Evolutionary conservation across 495 filamentous ascomycete genomes (phyloP), one percentile per base, ranked within the genome.

Genomic region (Hypoxylon fuscum): DNA sequence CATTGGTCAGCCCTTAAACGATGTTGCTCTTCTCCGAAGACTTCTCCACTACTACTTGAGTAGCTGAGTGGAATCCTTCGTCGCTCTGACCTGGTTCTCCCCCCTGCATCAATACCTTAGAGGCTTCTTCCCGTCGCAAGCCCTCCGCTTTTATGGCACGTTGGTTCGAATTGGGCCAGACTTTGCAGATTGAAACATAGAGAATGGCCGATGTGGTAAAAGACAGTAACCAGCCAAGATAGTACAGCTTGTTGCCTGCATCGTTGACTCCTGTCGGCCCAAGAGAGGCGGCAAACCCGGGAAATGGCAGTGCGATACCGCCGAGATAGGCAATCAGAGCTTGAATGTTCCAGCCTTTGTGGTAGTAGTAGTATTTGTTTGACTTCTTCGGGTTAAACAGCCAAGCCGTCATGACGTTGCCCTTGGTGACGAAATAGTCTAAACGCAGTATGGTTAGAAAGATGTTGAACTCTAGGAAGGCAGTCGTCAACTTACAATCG

Each of bases 141-240:
- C 31, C 31, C 31, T 34, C 9, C n/a, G 62, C 57, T 41, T 64
- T 68, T 23, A 74, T 69, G 17, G 71, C 21, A 27, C 54, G 71
- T 60, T 74, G 61, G 53, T 77, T 77, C 43, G 56, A 18, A 9
- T 74, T 77, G 15, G 77, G 77, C 74, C 75, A 78, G 6, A 78
- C 35, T 18, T 41, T 27, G 56, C 76, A 78, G n/a, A 79, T 53
- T 2, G 65, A 59, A 48, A 66, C 72, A 41, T 79, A 79, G 1
- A 72, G 60, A 0, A 78, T 55, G 44, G 77, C 76, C 10, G 69
- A 68, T 27, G 65, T 60, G 9, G 62, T 22, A 61, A 79, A 79
- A 2, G 73, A 74, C 14, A 78, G 44, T 15, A 77, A 59, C 77
- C 77, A 79, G 31, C 75, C 77, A 0, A 79, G 55, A 15, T 75